Evolutionary conservation across 2,329 filamentous ascomycete genomes (phyloP).

Genomic region (Xylaria sp.): DNA sequence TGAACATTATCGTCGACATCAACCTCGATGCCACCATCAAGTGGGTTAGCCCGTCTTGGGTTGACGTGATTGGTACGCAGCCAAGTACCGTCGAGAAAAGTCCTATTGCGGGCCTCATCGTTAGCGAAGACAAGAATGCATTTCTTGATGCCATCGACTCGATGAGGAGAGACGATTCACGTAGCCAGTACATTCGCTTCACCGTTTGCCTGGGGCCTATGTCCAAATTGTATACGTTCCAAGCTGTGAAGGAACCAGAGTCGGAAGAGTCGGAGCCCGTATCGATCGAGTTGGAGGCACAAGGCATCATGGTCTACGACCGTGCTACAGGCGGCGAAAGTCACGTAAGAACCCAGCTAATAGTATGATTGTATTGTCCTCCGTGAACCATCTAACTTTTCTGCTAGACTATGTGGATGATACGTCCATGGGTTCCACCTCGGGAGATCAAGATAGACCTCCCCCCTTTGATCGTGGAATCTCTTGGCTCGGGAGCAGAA

Average conservation of each 20-base stretch:
- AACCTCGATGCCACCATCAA: conserved; percentile 89
- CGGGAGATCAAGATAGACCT: conserved; percentile 97
- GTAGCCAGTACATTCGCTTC: conserved; percentile 90
- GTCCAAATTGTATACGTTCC: conserved; percentile 69
- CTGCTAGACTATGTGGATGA: conserved; percentile 97
- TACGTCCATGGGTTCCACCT: conserved; percentile 87
- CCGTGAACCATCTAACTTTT: conserved; percentile 19
- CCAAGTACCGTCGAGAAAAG: conserved; percentile 79
- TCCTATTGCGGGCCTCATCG: conserved; percentile 81
- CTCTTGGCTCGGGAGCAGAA: conserved; percentile 92
- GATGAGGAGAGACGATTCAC: conserved; percentile 92
- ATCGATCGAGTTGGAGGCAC: conserved; percentile 86
- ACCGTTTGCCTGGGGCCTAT: conserved; percentile 75
- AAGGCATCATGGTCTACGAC: conserved; percentile 98
- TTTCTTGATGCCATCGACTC: conserved; percentile 87
- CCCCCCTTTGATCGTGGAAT: conserved; percentile 88
- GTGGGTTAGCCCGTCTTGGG: conserved; percentile 98
- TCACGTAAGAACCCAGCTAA: conserved; percentile 75
- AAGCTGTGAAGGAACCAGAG: conserved; percentile 55
- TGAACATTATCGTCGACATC: conserved; percentile 96
- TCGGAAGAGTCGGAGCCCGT: conserved; percentile 57
- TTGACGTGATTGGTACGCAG: conserved; percentile 86
- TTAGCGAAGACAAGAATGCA: conserved; percentile 79
- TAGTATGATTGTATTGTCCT: not conserved
- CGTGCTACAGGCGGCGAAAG: conserved; percentile 85